A percentile compares a stretch with the other conserved stretches of the same genome.
Conservation (phyloP, 208 protist species). For the Trichomonas gallinae region DNA sequence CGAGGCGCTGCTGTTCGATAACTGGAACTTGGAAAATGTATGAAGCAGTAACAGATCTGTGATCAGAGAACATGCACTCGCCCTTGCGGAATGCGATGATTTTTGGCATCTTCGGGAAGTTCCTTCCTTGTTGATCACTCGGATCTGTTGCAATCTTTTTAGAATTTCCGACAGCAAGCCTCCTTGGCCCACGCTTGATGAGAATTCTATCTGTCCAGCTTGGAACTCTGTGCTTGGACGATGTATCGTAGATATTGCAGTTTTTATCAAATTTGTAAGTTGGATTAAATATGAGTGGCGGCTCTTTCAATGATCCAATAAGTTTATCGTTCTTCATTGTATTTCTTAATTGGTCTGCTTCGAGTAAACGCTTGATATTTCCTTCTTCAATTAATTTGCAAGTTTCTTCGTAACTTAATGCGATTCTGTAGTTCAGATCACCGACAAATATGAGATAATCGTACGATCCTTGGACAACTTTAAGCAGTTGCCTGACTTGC, state of each 20-base stretch:
- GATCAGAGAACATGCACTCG: not conserved
- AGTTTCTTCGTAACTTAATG: not conserved
- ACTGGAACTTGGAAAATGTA: not conserved
- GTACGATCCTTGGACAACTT: not conserved
- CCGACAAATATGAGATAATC: not conserved
- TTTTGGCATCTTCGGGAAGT: conserved; percentile 13
- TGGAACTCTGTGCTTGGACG: conserved; percentile 31
- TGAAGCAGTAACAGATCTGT: not conserved
- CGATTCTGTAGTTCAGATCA: not conserved
- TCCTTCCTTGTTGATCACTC: not conserved
- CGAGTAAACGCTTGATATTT: not conserved
- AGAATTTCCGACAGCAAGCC: not conserved
- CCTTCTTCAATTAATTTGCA: not conserved
- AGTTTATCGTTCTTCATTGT: not conserved
- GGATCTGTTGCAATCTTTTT: not conserved
- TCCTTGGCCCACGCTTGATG: not conserved
- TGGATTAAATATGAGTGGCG: conserved; percentile 30
- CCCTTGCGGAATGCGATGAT: not conserved
- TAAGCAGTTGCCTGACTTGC: not conserved
- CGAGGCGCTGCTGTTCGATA: not conserved
- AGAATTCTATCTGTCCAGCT: conserved; percentile 38
- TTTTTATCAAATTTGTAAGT: conserved; percentile 43
- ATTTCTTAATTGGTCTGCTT: not conserved
- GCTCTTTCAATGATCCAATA: conserved; percentile 34
- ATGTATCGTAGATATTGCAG: conserved; percentile 31